These are phyloP conservation scores for Fistulinella staudtii DNA, from an alignment of 1,284 basidiomycete species.

Conservation along the genomic window DNA sequence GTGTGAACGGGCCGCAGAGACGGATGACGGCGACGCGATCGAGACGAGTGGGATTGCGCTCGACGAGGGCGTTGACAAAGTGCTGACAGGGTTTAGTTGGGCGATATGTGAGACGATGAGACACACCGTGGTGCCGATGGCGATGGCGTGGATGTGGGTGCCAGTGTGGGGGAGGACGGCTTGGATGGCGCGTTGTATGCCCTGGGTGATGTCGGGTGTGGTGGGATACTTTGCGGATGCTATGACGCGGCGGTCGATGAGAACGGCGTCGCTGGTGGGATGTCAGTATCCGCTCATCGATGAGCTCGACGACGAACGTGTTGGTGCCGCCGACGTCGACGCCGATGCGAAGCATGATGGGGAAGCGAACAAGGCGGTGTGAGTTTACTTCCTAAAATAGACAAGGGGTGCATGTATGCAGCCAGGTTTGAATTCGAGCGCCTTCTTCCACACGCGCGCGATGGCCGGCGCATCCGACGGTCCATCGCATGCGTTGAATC, in stretches of 20 bases:
- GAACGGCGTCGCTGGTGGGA: conserved; percentile 23
- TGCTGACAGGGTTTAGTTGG: conserved; percentile 20
- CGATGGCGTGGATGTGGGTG: conserved; percentile 30
- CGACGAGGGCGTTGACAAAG: conserved; percentile 54
- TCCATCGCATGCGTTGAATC: conserved; percentile 19
- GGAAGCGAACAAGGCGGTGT: conserved; percentile 10
- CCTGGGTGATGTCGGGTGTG: conserved; percentile 34
- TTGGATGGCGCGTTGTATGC: conserved; percentile 34
- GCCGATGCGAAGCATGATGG: conserved; percentile 20
- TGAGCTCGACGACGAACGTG: conserved; percentile 21
- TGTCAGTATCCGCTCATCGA: neutral
- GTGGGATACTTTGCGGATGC: conserved; percentile 37
- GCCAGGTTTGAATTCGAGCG: too few species aligned
- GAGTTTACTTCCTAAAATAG: conserved; percentile 16
- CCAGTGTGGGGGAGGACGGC: conserved; percentile 25
- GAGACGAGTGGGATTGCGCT: conserved; percentile 43
- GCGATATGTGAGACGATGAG: neutral
- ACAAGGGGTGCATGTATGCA: neutral
- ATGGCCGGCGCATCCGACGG: conserved; percentile 34
- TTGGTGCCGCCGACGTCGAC: conserved; percentile 40
- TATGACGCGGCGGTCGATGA: conserved; percentile 17
- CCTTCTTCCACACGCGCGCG: conserved; percentile 10
- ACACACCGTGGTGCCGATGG: conserved; percentile 37
- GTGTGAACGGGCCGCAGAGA: conserved; percentile 46
- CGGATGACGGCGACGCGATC: conserved; percentile 53